Evolutionary conservation across 225 moss, liverwort and hornwort genomes (phyloP), one percentile per base, ranked within the genome.

Genomic region (Straminergon stramineum): DNA sequence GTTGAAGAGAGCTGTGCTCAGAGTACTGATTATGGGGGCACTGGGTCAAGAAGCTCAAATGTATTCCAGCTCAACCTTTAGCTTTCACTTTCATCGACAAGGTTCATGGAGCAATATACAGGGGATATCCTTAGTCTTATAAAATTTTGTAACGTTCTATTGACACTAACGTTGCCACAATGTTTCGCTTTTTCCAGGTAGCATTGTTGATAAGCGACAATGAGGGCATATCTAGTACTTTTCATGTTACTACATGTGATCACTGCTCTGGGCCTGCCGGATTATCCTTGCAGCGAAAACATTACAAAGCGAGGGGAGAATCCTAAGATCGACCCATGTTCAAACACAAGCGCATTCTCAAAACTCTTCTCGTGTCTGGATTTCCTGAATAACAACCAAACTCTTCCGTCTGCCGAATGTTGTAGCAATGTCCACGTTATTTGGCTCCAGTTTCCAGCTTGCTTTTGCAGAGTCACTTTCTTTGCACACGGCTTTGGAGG

Each of bases 381-480:
- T 56, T 94, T 90, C 45, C 39, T 92, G 51, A 75, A 63, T 45
- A n/a, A 65, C 41, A 87, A 85, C 78, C 39, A 30, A 39, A 74
- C 82, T 22, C 57, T 87, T 17, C 92, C 92, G 17, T 91, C 94
- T 85, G 71, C 86, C 71, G 88, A 91, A 18, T 94, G 94, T 60
- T 92, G 92, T 83, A 88, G 30, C 71, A 88, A 26, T 37, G 82
- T 89, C 43, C 81, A 76, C 84, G 65, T 73, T 43, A 87, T 84
- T 65, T 92, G 90, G 90, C 71, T 86, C 79, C 79, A 84, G 52
- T 90, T 83, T 66, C 92, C 92, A 34, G 90, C 92, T 39, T 93
- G 92, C 89, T 91, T 94, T 80, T 94, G 93, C 86, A 89, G 91
- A 75, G 86, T 90, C 52, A 94, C 94, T 67, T 94, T 94, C 85